phyloP scores from a whole-genome alignment of 306 rosid genomes.

The Malus asiatica region DNA sequence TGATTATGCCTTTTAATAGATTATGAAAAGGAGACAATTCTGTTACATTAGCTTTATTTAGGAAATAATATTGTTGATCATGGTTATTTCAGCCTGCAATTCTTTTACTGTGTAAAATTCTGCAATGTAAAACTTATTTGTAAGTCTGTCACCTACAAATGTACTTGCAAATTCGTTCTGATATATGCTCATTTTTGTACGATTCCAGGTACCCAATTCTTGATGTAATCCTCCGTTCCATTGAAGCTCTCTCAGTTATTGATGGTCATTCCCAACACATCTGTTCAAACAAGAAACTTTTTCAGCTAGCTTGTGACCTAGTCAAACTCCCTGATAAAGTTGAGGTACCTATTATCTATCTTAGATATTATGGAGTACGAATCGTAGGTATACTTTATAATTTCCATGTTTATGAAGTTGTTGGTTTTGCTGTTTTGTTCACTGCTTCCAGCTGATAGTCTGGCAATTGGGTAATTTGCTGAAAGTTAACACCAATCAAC shows the following conservation, averaged over 20 bases:
- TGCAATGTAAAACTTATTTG: neutral
- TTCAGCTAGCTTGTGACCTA: conserved; percentile 44
- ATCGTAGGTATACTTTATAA: neutral
- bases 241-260: conserved; percentile 70
- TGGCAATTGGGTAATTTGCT: neutral
- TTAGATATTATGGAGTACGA: neutral
- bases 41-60: neutral
- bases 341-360: conserved; percentile 52
- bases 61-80: neutral
- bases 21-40: neutral
- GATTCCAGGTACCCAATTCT: conserved; percentile 66
- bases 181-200: conserved; percentile 3
- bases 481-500: neutral
- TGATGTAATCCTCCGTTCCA: conserved; percentile 61
- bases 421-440: conserved; percentile 3
- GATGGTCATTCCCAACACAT: conserved; percentile 71
- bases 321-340: conserved; percentile 73
- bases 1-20: neutral
- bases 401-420: neutral
- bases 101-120: neutral
- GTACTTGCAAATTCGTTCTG: neutral
- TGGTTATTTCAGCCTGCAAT: neutral
- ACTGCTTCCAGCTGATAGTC: neutral
- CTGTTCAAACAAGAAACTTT: conserved; percentile 64
- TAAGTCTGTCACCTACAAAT: neutral